Conservation (phyloP, 2,329 filamentous ascomycete genomes). For the Sporothrix brasiliensis region DNA sequence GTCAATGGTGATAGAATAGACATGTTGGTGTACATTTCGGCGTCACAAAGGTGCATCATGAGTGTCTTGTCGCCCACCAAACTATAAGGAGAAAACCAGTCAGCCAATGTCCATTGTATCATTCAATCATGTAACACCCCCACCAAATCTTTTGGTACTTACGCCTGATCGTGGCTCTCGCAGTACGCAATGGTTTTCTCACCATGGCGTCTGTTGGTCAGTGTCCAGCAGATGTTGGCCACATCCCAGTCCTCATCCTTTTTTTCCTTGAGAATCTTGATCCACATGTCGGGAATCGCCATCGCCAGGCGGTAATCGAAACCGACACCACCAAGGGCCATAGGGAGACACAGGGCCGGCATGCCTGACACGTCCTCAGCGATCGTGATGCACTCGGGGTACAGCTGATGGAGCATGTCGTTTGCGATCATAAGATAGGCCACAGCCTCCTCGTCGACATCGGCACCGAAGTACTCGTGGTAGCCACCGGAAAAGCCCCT, state of each 20-base stretch:
- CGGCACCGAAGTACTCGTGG: slow-evolving; percentile 92
- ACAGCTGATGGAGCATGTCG: slow-evolving; percentile 89
- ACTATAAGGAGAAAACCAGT: slow-evolving; percentile 50
- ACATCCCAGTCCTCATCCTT: slow-evolving; percentile 92
- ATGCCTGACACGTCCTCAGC: slow-evolving; percentile 98
- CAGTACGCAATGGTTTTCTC: slow-evolving; percentile 99
- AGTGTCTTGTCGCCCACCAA: slow-evolving; percentile 95
- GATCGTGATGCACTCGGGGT: slow-evolving; percentile 85
- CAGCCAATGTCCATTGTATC: slow-evolving; percentile 32
- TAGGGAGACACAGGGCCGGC: slow-evolving; percentile 88
- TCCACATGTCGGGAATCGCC: slow-evolving; percentile 98
- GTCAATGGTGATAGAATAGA: slow-evolving; percentile 82
- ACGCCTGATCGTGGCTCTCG: slow-evolving; percentile 98
- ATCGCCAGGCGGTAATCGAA: slow-evolving; percentile 98
- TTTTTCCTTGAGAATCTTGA: slow-evolving; percentile 95
- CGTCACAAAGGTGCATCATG: slow-evolving; percentile 98
- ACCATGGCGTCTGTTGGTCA: slow-evolving; percentile 90
- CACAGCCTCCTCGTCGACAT: slow-evolving; percentile 89
- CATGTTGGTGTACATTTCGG: slow-evolving; percentile 98
- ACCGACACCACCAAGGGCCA: slow-evolving; percentile 85
- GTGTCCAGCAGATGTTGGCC: slow-evolving; percentile 76
- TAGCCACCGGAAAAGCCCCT: slow-evolving; percentile 97
- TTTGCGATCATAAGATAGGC: slow-evolving; percentile 97
- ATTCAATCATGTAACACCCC: background rate
- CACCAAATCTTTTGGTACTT: slow-evolving; percentile 47